Evolutionary conservation across 768 basidiomycete genomes (phyloP), one percentile per base, ranked within the genome.

Genomic region (Amanita pallidorosea): DNA sequence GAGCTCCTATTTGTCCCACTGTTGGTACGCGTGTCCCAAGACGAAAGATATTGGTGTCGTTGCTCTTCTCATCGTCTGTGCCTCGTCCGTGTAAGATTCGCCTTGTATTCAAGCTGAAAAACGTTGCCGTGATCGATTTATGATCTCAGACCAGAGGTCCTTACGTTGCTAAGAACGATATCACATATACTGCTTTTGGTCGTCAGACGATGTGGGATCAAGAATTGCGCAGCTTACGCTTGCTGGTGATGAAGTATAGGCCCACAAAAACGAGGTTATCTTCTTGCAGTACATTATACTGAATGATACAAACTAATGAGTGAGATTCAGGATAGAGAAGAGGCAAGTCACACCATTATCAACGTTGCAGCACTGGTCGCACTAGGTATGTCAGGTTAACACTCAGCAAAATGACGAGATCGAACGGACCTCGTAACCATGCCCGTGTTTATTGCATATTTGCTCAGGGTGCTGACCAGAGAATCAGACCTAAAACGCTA

Each of bases 391-490:
- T 41, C 35, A 52, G 42, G 5, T 13, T 55, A 35, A 54, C n/a
- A n/a, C 20, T 31, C 13, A 25, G 34, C 20, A n/a, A 7, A 38
- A 48, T 37, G 49, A 15, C n/a, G 47, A 22, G 18, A 11, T 8
- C 18, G 3, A 38, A 56, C 53, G 45, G 57, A 77, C 82, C 79
- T 78, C 6, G 83, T 84, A 34, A 86, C 47, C 11, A 72, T 67
- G 22, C 84, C 84, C 0, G 83, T 85, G 54, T 80, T 83, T 33
- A 86, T 72, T 8, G 84, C 81, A 56, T 83, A 83, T 42, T 72
- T 58, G 20, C 72, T 75, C 6, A 86, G 63, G 25, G 62, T 73
- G 54, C 75, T 77, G 27, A 86, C 74, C 7, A 84, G 66, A 4
- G 79, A 76, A 59, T 85, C 75, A 36, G 76, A 75, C 44, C 81